These are phyloP conservation scores for Sarocladium brachiariae DNA, from an alignment of 2,329 filamentous ascomycete genomes.

Conservation along the genomic window DNA sequence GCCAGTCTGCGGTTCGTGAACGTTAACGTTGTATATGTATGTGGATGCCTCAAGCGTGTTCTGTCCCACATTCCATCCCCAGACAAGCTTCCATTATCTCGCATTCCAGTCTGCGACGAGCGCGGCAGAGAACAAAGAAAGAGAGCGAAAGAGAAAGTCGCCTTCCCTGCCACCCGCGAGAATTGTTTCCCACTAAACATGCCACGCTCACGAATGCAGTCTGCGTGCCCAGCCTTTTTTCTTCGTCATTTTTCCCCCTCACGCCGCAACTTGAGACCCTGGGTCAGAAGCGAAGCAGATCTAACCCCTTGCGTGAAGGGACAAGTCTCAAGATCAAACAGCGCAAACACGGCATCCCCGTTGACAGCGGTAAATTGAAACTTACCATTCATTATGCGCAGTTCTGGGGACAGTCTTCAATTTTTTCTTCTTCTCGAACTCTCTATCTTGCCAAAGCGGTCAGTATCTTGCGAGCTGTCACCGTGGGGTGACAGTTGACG, in stretches of 20 bases:
- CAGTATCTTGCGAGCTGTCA: no score
- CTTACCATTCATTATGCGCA: not conserved
- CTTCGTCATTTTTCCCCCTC: not conserved
- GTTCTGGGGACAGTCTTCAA: not conserved
- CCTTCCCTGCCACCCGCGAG: conserved; percentile 3
- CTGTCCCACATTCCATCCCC: not conserved
- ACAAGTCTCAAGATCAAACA: not conserved
- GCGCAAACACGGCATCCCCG: not conserved
- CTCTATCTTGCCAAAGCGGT: not conserved
- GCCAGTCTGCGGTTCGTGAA: not conserved
- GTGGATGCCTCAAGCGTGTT: no score
- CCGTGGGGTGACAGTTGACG: no score
- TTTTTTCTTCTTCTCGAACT: not conserved
- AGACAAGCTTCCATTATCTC: not conserved
- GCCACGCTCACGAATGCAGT: conserved; percentile 1
- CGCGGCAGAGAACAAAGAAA: not conserved
- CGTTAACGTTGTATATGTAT: no score
- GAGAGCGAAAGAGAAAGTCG: not conserved
- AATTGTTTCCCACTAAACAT: not conserved
- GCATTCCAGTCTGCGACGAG: conserved; percentile 1
- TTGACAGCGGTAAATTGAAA: not conserved
- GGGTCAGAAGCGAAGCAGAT: no score
- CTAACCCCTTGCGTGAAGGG: not conserved
- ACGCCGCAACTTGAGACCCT: conserved; percentile 2
- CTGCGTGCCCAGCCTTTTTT: no score